A percentile compares a stretch with the other conserved stretches of the same genome.
phyloP scores from a whole-genome alignment of 164 flowering plant species.

The Chimonanthus salicifolius region DNA sequence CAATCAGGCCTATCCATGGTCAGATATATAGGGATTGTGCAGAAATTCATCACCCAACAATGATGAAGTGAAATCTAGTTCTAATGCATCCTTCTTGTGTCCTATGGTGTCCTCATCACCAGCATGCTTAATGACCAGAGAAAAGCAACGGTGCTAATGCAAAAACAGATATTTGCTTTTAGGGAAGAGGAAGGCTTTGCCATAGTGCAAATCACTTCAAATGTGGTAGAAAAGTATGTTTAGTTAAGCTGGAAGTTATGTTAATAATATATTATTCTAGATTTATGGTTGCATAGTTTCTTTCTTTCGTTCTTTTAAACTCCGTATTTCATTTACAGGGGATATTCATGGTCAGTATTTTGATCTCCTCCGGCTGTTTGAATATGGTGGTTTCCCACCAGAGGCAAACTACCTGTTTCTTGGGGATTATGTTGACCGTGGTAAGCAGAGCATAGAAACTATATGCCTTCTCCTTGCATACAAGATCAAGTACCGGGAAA shows the following conservation, averaged over 20 bases:
- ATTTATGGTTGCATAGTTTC: background rate
- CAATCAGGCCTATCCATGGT: too few relatives aligned
- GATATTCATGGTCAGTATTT: constrained; percentile 62
- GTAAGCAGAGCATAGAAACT: constrained; percentile 65
- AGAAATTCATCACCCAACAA: too few relatives aligned
- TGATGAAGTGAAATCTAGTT: too few relatives aligned
- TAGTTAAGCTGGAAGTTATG: too few relatives aligned
- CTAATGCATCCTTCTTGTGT: too few relatives aligned
- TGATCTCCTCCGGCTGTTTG: constrained; percentile 58
- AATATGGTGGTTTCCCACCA: constrained; percentile 61
- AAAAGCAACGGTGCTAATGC: background rate
- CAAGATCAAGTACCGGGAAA: constrained; percentile 55
- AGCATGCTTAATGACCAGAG: background rate
- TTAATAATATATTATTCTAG: too few relatives aligned
- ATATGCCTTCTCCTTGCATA: constrained; percentile 59
- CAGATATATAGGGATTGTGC: too few relatives aligned
- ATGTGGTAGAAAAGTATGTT: background rate
- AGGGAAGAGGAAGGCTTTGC: background rate
- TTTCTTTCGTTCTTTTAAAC: background rate
- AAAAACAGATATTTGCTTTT: background rate
- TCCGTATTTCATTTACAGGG: constrained; percentile 24
- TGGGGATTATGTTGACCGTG: constrained; percentile 70
- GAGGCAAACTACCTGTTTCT: constrained; percentile 53
- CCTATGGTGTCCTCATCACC: too few relatives aligned
- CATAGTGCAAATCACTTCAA: background rate